A percentile compares a stretch with the other conserved stretches of the same genome.
Conservation (phyloP, 176 grass and related monocot species). For the Bothriochloa decipiens region DNA sequence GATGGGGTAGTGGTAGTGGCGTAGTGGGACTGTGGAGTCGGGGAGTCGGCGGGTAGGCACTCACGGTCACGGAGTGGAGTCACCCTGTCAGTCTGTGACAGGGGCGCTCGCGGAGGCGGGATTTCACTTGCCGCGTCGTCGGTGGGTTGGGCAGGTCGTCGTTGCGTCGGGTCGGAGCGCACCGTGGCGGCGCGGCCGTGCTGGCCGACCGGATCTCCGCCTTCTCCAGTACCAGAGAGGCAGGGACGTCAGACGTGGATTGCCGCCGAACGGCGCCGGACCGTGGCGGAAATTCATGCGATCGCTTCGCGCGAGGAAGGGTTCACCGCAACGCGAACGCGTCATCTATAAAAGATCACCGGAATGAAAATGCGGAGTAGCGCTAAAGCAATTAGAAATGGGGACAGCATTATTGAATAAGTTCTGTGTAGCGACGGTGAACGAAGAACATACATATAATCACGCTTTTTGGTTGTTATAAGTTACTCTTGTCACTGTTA, state of each 20-base stretch:
- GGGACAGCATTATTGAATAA: too few relatives aligned
- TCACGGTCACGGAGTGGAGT: background rate
- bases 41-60: conserved; percentile 41
- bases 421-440: too few relatives aligned
- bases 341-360: too few relatives aligned
- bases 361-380: too few relatives aligned
- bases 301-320: background rate
- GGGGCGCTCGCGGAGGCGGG: background rate
- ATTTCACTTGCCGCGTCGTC: conserved; percentile 29
- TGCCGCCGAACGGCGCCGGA: conserved; percentile 20
- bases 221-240: background rate
- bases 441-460: too few relatives aligned
- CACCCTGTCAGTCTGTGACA: background rate
- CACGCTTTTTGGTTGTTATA: too few relatives aligned
- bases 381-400: too few relatives aligned
- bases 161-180: conserved; percentile 18
- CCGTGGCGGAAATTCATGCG: background rate
- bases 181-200: background rate
- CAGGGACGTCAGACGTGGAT: background rate
- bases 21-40: conserved; percentile 40
- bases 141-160: conserved; percentile 37
- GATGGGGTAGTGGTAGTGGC: background rate
- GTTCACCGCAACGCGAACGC: too few relatives aligned
- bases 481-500: too few relatives aligned
- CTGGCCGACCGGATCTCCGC: conserved; percentile 3